Conservation (phyloP, 805 yeast species). For the Wickerhamiella bombiphila region DNA sequence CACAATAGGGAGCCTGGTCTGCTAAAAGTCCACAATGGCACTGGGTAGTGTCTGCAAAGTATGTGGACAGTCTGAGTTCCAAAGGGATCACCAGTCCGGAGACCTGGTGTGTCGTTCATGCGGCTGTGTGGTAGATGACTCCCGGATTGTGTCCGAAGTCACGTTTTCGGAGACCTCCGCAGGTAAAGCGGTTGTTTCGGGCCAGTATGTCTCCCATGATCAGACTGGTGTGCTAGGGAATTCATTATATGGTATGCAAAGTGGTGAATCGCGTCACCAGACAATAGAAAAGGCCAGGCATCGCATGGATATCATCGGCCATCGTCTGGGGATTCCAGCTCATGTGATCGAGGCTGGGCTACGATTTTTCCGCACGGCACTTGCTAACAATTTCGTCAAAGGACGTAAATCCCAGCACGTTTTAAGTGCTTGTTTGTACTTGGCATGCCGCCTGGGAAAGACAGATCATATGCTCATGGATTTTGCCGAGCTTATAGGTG, state of each 20-base stretch:
- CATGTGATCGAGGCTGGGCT: constrained; percentile 74
- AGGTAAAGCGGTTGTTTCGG: constrained; percentile 94
- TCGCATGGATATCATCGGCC: constrained; percentile 66
- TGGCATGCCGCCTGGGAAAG: constrained; percentile 82
- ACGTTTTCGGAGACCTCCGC: constrained; percentile 82
- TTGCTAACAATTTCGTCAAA: constrained; percentile 80
- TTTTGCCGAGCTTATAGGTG: constrained; percentile 77
- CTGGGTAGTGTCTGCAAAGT: constrained; percentile 10
- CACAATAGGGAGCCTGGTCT: no score
- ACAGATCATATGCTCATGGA: constrained; percentile 95
- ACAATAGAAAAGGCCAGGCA: constrained; percentile 74
- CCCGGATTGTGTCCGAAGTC: constrained; percentile 90
- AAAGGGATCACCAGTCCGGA: constrained; percentile 15
- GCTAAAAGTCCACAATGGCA: constrained; percentile 1
- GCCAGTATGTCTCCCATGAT: constrained; percentile 81
- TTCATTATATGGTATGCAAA: constrained; percentile 33
- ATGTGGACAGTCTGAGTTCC: constrained; percentile 14
- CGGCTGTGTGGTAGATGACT: constrained; percentile 81
- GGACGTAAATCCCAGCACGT: constrained; percentile 96
- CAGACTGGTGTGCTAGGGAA: constrained; percentile 58
- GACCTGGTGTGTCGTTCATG: constrained; percentile 70
- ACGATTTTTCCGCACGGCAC: constrained; percentile 79
- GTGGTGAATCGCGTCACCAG: constrained; percentile 67
- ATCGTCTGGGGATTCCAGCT: constrained; percentile 65
- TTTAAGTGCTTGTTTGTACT: constrained; percentile 83